Conservation (phyloP, 306 rosid genomes). For the Rosa multiflora region DNA sequence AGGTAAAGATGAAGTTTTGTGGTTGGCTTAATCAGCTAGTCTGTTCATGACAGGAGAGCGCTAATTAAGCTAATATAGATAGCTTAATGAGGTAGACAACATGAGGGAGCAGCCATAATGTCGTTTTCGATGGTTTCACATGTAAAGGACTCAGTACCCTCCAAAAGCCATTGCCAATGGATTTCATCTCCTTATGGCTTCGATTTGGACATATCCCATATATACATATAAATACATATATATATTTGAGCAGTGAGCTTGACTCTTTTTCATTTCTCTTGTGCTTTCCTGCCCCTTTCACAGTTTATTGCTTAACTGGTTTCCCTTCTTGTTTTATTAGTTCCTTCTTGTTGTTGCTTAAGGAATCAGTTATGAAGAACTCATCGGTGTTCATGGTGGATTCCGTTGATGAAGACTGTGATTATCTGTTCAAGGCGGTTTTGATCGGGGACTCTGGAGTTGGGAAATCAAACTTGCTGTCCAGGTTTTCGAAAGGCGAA, state of each 20-base stretch:
- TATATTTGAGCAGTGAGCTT: background rate
- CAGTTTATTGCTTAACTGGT: background rate
- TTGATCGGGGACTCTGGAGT: constrained; percentile 87
- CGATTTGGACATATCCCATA: background rate
- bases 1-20: background rate
- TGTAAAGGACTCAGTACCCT: constrained; percentile 42
- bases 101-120: constrained; percentile 35
- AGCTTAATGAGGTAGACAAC: constrained; percentile 21
- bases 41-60: constrained; percentile 8
- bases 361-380: background rate
- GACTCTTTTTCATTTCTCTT: background rate
- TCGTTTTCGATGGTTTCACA: constrained; percentile 42
- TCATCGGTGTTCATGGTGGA: constrained; percentile 43
- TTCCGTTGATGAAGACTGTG: constrained; percentile 83
- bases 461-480: constrained; percentile 83
- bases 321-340: background rate
- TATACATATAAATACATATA: background rate
- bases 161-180: constrained; percentile 26
- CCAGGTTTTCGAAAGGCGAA: constrained; percentile 75
- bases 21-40: background rate
- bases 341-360: background rate
- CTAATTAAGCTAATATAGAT: background rate
- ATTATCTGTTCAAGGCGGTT: constrained; percentile 80
- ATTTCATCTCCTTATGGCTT: constrained; percentile 5
- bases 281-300: background rate